These are phyloP conservation scores for Cyberlindnera bimundalis DNA, from an alignment of 805 yeast genomes.

Conservation along the genomic window DNA sequence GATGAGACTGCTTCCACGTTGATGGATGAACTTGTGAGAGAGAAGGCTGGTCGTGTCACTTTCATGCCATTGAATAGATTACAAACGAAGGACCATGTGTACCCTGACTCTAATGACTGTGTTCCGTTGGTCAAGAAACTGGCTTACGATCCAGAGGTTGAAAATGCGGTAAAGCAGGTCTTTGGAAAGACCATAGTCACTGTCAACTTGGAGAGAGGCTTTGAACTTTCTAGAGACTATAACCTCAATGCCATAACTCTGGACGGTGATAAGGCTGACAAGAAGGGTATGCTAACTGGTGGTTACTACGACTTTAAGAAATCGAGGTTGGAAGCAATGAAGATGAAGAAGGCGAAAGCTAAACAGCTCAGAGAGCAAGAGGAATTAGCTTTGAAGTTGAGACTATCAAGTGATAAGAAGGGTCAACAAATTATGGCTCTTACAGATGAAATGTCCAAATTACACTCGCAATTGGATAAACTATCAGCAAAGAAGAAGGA, in stretches of 20 bases:
- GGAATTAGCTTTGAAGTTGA: constrained; percentile 37
- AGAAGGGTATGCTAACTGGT: constrained; percentile 81
- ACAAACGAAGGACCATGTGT: constrained; percentile 36
- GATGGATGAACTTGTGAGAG: constrained; percentile 70
- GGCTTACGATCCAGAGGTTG: constrained; percentile 53
- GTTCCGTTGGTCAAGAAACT: constrained; percentile 79
- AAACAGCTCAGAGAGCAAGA: constrained; percentile 42
- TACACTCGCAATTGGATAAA: constrained; percentile 39
- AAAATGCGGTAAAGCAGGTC: constrained; percentile 69
- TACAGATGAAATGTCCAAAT: constrained; percentile 41
- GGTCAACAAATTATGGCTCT: constrained; percentile 51
- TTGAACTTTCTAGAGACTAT: constrained; percentile 57
- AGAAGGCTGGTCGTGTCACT: constrained; percentile 79
- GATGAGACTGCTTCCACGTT: constrained; percentile 78
- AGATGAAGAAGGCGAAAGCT: constrained; percentile 49
- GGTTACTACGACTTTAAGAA: constrained; percentile 72
- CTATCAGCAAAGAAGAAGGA: constrained; percentile 41
- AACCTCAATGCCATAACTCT: constrained; percentile 77
- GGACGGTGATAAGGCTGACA: constrained; percentile 88
- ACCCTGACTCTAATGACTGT: constrained; percentile 60
- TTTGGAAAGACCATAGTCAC: constrained; percentile 83
- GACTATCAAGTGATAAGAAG: constrained; percentile 35
- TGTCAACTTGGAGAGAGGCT: constrained; percentile 61
- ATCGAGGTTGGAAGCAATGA: constrained; percentile 70
- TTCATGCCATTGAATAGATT: constrained; percentile 86